Base-by-base conservation (phyloP, 2,329 filamentous ascomycete genomes). In the Dactylellina cionopaga region DNA sequence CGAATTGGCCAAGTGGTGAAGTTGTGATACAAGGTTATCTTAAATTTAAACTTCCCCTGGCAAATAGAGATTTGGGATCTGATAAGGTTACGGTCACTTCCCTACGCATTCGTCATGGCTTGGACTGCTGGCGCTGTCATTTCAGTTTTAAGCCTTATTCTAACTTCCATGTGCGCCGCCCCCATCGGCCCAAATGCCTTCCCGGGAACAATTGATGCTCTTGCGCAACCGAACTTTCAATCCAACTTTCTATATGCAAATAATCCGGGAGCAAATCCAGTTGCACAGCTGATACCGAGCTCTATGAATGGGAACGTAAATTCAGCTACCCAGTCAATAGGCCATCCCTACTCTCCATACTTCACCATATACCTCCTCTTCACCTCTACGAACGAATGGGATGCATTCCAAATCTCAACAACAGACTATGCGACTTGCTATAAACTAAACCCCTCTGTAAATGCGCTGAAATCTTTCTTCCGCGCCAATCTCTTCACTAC, bases 381-480 rank as follows among this genome's bases (percentile, higher is more conserved):
- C 13, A 43, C 19, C 22, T 33, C 65, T 2, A 25, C 39, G 10
- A 54, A 51, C 5, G 56, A 70, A 25, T 56, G 56, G 65, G 47
- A 56, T 5, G 27, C 33, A 11, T 62, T 58, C 46, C 49, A 56
- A n/a, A 41, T 70, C 29, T 62, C 56, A 19, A 51, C 65, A 11
- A 70, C 56, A 1, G 65, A 70, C 24, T 70, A 49, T 17, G 37
- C 17, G n/a, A 49, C 39, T 3, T 70, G 65, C 11, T 43, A 63
- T 35, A 55, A n/a, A 2, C 6, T 70, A 5, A 56, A 70, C 49
- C 65, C 55, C 5, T 5, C 22, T n/a, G 1, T 63, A 15, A 29
- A 13, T 9, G 46, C 64, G 7, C 35, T 27, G 15, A 69, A 54
- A n/a, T 60, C 64, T 11, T 27, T 31, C 39, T 35, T 69, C 10